Base-by-base conservation (phyloP, 78 protist species). In the Emiliania huxleyi region DNA sequence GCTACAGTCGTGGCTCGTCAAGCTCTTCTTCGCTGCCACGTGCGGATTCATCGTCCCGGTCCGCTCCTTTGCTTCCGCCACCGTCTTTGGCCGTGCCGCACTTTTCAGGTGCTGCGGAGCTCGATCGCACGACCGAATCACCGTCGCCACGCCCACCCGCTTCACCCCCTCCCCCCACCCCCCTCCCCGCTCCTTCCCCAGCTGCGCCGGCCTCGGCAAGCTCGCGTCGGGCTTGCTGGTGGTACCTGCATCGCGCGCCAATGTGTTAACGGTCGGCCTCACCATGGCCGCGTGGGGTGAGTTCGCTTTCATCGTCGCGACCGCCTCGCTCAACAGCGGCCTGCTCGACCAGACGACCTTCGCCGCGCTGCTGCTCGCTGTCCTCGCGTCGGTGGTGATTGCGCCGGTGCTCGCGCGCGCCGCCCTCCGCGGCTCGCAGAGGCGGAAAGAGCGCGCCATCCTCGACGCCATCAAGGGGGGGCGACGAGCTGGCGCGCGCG, bases 261-360 rank as follows among this genome's bases (percentile, higher is more conserved):
- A 81, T 15, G 37, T 29, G 12, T 0, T 5, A 15, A 81, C 29
- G 5, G 89, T 81, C 8, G 89, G 89, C 40, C 2, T 44, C 4
- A 56, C 89, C 40, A 81, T 81, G 89, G 4, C 52, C 29, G 89
- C 48, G 25, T 44, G 89, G 49, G 89, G 89, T 25, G 89, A 81
- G 89, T 81, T 81, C 56, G 89, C 56, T 26, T 81, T 81, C 56
- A 15, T 81, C 56, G 37, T 44, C 89, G 89, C 56, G 38, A 44
- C 52, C 11, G 35, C 89, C 0, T 38, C 89, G 62, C 89, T 38
- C 89, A 0, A 38, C 15, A 1, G 0, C 35, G 37, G 2, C 40
- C 33, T 81, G 21, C 44, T 77, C 35, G 85, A 77, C 46, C 48
- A 77, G 85, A 6, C 25, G 33, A 40, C 85, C 49, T 77, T 77